A percentile compares a stretch with the other conserved stretches of the same genome.
Evolutionary conservation across 1,284 basidiomycete species (phyloP).

Genomic region (Sphaerobolus stellatus): DNA sequence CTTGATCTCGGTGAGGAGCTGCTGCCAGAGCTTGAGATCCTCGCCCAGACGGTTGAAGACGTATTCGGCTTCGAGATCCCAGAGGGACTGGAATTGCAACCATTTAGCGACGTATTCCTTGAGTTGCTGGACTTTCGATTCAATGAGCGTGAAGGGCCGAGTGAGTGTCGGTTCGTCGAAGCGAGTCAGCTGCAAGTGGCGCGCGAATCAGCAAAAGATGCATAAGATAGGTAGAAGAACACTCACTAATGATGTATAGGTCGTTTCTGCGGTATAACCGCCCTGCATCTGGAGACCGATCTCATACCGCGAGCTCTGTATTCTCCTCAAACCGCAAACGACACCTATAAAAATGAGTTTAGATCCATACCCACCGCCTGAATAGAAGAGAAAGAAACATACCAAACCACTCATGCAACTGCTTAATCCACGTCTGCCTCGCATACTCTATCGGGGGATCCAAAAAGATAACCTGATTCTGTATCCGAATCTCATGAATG

Average conservation of each 20-base stretch:
- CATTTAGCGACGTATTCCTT: conserved; percentile 93
- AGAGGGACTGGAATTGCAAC: conserved; percentile 98
- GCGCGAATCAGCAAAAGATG: not conserved
- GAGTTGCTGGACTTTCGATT: conserved; percentile 84
- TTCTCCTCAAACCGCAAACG: conserved; percentile 84
- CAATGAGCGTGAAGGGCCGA: conserved; percentile 84
- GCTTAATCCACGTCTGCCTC: conserved; percentile 86
- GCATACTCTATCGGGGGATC: conserved; percentile 97
- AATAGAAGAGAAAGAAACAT: conserved; percentile 15
- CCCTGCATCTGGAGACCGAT: conserved; percentile 86
- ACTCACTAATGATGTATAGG: conserved; percentile 80
- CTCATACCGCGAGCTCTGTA: conserved; percentile 95
- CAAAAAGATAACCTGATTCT: conserved; percentile 97
- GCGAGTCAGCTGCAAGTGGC: conserved; percentile 60
- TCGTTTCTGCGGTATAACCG: conserved; percentile 60
- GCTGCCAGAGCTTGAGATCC: conserved; percentile 90
- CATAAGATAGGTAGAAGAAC: not conserved
- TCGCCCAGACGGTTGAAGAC: conserved; percentile 95
- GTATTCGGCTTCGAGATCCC: conserved; percentile 97
- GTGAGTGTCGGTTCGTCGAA: conserved; percentile 76
- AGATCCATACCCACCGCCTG: not conserved
- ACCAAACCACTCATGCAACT: conserved; percentile 91
- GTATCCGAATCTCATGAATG: conserved; percentile 93
- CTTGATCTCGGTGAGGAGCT: conserved; percentile 94
- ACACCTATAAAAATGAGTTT: conserved; percentile 49